Conservation (phyloP, 768 basidiomycete genomes). For the Tulasnella sp. region DNA sequence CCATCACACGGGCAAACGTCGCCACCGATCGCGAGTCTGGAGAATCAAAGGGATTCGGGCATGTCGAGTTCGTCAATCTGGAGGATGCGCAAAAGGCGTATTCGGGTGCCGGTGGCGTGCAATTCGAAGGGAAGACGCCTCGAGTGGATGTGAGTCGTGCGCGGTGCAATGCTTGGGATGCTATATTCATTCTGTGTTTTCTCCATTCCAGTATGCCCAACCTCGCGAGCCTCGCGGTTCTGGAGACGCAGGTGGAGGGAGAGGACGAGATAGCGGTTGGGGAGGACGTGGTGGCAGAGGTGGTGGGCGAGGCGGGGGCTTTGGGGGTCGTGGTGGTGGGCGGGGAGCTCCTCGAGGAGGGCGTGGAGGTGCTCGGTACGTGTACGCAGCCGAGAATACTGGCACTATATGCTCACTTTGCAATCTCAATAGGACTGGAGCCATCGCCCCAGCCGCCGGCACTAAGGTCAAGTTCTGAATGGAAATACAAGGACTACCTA, state of each 20-base stretch:
- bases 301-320: constrained; percentile 27
- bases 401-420: constrained; percentile 33
- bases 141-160: constrained; percentile 45
- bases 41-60: constrained; percentile 87
- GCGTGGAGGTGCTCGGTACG: constrained; percentile 22
- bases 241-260: constrained; percentile 26
- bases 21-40: constrained; percentile 90
- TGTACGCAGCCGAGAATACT: constrained; percentile 5
- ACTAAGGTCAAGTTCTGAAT: constrained; percentile 49
- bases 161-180: too few relatives aligned
- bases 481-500: background rate
- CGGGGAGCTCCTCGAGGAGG: constrained; percentile 28
- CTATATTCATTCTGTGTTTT: constrained; percentile 21
- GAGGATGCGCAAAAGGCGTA: constrained; percentile 72
- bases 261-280: constrained; percentile 27
- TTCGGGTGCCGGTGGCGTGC: constrained; percentile 50
- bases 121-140: constrained; percentile 68
- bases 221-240: constrained; percentile 49
- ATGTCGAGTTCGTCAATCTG: constrained; percentile 82
- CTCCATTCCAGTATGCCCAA: constrained; percentile 44
- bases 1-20: constrained; percentile 73
- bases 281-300: constrained; percentile 27
- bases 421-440: constrained; percentile 56
- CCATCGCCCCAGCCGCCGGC: constrained; percentile 50
- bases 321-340: constrained; percentile 28